Base-by-base conservation (phyloP, 768 basidiomycete genomes). In the Cystobasidium onofrii region DNA sequence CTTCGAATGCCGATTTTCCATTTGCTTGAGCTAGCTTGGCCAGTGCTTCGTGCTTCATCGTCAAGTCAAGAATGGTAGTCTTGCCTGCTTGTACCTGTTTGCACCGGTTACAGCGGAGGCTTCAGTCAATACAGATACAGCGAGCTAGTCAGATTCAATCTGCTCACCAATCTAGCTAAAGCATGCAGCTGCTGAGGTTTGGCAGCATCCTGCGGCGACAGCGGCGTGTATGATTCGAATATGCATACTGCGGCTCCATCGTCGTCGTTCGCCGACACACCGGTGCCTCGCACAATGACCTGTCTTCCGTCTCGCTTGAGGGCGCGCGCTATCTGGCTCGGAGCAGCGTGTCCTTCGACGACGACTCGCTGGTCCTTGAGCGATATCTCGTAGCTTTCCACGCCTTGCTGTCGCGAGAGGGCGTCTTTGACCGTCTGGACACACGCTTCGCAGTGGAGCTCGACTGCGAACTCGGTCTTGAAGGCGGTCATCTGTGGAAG, bases 291-390 rank as follows among this genome's bases (percentile, higher is more conserved):
- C 6, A 74, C 73, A 33, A 74, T 74, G 73, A 74, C 73, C 39
- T 74, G 73, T 67, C 73, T 66, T 74, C 73, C 73, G 36, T 61
- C 61, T n/a, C 70, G 27, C 41, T 74, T 74, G 54, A 74, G 46
- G 9, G 61, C 64, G 34, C 65, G 33, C 4, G 73, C 55, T 27
- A 74, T 69, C 29, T 57, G 55, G 12, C 65, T 69, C 17, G 73
- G 73, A 20, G 73, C 29, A 29, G 64, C 64, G 13, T 36, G 41
- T 6, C 73, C 73, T 29, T 50, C 54, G n/a, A 74, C 64, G 33
- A 50, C 39, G 27, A 74, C 52, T n/a, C 64, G n/a, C 33, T 74
- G 41, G 15, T 74, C 41, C 29, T 60, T 43, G n/a, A 74, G 61
- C 27, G 36, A 29, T 27, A 74, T 67, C 41, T 74, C 73, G 65